A percentile compares a stretch with the other conserved stretches of the same genome.
These are phyloP conservation scores for Crithidia fasciculata DNA, from an alignment of 208 protist genomes.

Conservation along the genomic window DNA sequence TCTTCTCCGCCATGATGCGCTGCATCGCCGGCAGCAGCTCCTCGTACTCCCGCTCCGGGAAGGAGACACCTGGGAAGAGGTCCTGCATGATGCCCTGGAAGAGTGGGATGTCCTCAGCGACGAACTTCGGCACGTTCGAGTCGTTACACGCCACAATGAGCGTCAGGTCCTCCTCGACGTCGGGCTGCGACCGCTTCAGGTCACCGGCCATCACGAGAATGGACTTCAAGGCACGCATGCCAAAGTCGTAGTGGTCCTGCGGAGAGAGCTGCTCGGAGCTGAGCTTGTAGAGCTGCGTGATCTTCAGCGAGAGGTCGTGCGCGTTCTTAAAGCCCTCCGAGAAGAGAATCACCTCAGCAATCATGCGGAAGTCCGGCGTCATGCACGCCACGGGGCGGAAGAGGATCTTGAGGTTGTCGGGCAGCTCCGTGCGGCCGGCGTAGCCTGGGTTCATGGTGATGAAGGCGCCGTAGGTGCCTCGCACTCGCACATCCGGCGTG, in stretches of 20 bases:
- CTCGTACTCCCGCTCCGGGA: slow-evolving; percentile 94
- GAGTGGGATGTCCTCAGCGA: slow-evolving; percentile 97
- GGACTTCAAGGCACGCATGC: slow-evolving; percentile 98
- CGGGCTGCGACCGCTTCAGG: slow-evolving; percentile 96
- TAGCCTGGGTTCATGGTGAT: slow-evolving; percentile 99
- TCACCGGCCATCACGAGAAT: slow-evolving; percentile 98
- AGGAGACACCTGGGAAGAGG: slow-evolving; percentile 97
- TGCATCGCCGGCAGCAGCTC: slow-evolving; percentile 93
- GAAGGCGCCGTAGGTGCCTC: slow-evolving; percentile 96
- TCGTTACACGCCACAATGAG: slow-evolving; percentile 98
- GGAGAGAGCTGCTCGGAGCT: slow-evolving; percentile 97
- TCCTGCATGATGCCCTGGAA: slow-evolving; percentile 98
- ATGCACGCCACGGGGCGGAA: slow-evolving; percentile 98
- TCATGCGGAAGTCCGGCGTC: slow-evolving; percentile 98
- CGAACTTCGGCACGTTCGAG: slow-evolving; percentile 99
- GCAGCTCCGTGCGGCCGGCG: slow-evolving; percentile 98
- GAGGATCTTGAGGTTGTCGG: slow-evolving; percentile 98
- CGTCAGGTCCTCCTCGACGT: slow-evolving; percentile 97
- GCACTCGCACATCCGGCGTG: slow-evolving; percentile 94
- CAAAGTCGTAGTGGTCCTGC: slow-evolving; percentile 98
- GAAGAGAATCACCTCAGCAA: slow-evolving; percentile 98
- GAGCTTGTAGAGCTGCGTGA: slow-evolving; percentile 98
- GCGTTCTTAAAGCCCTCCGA: slow-evolving; percentile 97
- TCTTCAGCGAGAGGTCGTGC: slow-evolving; percentile 96
- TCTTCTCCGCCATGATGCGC: slow-evolving; percentile 64